phyloP scores from a whole-genome alignment of 2,329 filamentous ascomycete species.

The Tolypocladium endophyticum region DNA sequence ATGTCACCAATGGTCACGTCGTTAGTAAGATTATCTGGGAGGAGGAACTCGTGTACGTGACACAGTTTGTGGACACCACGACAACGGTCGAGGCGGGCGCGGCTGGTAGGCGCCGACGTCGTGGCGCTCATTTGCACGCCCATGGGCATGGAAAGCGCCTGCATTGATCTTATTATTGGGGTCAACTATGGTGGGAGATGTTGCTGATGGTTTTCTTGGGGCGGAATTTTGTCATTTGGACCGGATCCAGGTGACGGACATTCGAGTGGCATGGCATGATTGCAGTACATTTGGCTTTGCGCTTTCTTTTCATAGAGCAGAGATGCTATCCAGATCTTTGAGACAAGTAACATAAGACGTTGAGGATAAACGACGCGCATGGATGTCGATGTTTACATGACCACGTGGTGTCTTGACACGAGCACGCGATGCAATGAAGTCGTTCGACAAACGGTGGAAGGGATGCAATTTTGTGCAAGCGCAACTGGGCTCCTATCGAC shows the following conservation, averaged over 20 bases:
- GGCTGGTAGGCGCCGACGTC: conserved; percentile 13
- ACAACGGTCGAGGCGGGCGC: conserved; percentile 19
- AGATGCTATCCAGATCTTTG: conserved; percentile 19
- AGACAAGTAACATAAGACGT: conserved; percentile 18
- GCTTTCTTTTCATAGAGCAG: conserved; percentile 21
- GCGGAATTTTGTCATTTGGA: conserved; percentile 18
- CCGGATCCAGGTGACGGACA: conserved; percentile 21
- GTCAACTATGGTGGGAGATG: conserved; percentile 6
- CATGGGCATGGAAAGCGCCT: conserved; percentile 23
- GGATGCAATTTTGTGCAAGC: not conserved
- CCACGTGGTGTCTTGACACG: too few relatives aligned
- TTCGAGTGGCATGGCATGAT: conserved; percentile 20
- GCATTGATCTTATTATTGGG: conserved; percentile 5
- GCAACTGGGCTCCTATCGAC: not conserved
- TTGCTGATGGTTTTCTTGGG: conserved; percentile 6
- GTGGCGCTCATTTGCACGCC: conserved; percentile 24
- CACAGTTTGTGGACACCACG: conserved; percentile 29
- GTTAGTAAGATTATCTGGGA: conserved; percentile 49
- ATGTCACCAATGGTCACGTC: conserved; percentile 35
- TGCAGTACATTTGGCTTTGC: conserved; percentile 23
- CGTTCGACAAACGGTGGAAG: not conserved
- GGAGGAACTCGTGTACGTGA: conserved; percentile 43
- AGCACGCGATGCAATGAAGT: too few relatives aligned
- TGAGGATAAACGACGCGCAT: conserved; percentile 5
- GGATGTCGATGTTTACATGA: not conserved